Percentiles rank a stretch among this genome's conserved stretches.
phyloP scores from a whole-genome alignment of 1,284 basidiomycete species.

The Wallemia ichthyophaga region DNA sequence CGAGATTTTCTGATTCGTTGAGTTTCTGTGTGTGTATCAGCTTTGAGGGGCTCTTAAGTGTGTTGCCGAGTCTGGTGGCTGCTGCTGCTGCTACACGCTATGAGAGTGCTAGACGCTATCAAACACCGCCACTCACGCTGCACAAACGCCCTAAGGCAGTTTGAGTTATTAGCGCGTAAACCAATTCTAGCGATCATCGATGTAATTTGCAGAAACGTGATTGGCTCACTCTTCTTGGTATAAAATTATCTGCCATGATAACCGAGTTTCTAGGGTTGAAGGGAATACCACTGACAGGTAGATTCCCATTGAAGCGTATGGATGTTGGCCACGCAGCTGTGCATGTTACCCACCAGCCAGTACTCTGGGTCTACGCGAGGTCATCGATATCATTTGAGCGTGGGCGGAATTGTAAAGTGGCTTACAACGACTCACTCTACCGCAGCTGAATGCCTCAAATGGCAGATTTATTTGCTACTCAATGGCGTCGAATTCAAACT shows the following conservation, averaged over 20 bases:
- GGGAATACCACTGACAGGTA: no score
- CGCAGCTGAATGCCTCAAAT: neutral
- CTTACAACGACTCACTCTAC: neutral
- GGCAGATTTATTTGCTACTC: neutral
- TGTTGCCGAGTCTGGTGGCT: neutral
- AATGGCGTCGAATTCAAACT: neutral
- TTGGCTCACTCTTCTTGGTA: neutral
- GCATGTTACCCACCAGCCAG: neutral
- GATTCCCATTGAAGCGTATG: neutral
- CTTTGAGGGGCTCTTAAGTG: neutral
- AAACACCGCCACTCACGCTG: neutral
- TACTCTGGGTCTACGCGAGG: neutral
- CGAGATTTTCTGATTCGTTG: conserved; percentile 24
- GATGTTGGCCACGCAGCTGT: neutral
- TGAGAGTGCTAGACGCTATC: no score
- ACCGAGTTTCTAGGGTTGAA: no score
- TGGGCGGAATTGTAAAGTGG: neutral
- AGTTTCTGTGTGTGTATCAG: conserved; percentile 30
- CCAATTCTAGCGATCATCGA: neutral
- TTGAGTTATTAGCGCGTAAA: neutral
- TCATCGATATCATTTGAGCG: neutral
- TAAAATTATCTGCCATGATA: neutral
- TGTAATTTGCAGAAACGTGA: neutral
- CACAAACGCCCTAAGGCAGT: neutral
- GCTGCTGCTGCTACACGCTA: no score